Evolutionary conservation across 768 basidiomycete genomes (phyloP).

Genomic region (Pleurotus pulmonarius): DNA sequence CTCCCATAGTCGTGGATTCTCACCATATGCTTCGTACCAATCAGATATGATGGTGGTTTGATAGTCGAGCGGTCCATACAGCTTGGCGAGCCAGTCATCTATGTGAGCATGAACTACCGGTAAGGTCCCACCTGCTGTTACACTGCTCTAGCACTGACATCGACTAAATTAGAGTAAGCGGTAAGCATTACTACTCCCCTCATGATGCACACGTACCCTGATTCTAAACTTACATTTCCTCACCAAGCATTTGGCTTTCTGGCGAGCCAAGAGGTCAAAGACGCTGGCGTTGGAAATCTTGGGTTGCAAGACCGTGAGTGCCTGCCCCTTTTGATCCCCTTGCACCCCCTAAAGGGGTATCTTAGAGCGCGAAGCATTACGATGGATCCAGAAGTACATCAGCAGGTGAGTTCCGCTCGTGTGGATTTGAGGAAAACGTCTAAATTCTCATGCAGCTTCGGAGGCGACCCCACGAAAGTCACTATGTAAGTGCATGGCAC

Average conservation of each 20-base stretch:
- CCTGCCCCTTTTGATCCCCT: background rate
- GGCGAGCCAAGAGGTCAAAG: conserved; percentile 33
- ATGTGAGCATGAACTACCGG: conserved; percentile 8
- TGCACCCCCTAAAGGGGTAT: conserved; percentile 4
- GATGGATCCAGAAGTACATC: conserved; percentile 64
- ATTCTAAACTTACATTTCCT: background rate
- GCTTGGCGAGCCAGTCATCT: conserved; percentile 4
- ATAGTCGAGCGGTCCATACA: conserved; percentile 2
- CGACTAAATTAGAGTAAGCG: conserved; percentile 5
- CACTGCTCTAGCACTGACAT: background rate
- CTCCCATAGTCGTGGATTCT: background rate
- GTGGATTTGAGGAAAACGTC: background rate
- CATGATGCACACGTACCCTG: too few relatives aligned
- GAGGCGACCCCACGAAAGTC: conserved; percentile 40
- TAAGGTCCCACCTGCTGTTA: background rate
- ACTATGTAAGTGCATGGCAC: conserved; percentile 20
- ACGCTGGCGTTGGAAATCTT: conserved; percentile 46
- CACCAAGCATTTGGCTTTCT: conserved; percentile 36
- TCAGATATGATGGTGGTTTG: background rate
- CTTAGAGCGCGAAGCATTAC: conserved; percentile 47
- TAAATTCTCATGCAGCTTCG: conserved; percentile 38
- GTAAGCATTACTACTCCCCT: background rate
- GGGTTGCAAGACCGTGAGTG: conserved; percentile 56
- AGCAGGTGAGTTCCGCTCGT: background rate
- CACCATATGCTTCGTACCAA: background rate